phyloP scores from a whole-genome alignment of 768 basidiomycete species.

The Pleurotus salmoneostramineus region DNA sequence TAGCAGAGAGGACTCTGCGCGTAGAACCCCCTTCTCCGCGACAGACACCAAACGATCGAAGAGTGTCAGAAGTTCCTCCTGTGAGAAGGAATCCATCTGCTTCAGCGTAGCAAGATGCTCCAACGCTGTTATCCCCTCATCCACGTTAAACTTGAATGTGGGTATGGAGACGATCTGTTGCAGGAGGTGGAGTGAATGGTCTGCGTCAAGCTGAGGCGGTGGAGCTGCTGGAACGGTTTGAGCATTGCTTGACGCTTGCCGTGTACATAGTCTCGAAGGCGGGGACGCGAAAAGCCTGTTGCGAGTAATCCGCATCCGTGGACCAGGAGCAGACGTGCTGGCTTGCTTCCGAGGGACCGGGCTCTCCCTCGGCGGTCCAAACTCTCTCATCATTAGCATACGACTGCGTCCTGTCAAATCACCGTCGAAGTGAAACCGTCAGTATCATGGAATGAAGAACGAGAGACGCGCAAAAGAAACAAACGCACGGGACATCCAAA shows the following conservation, averaged over 20 bases:
- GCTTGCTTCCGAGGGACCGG: conserved; percentile 3
- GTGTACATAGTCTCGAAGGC: background rate
- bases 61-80: conserved; percentile 15
- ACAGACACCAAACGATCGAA: conserved; percentile 20
- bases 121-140: conserved; percentile 38
- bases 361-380: conserved; percentile 9
- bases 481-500: conserved; percentile 47
- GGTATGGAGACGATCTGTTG: background rate
- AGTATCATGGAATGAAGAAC: background rate
- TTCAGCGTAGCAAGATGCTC: conserved; percentile 13
- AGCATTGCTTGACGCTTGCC: background rate
- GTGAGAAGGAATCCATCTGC: conserved; percentile 6
- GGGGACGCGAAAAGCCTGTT: background rate
- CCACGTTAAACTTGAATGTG: conserved; percentile 24
- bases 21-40: conserved; percentile 16
- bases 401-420: conserved; percentile 26
- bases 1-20: conserved; percentile 17
- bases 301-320: conserved; percentile 1
- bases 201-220: background rate
- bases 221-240: background rate
- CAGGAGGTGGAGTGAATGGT: background rate
- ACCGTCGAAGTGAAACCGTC: background rate
- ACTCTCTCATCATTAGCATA: conserved; percentile 31
- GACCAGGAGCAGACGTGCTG: background rate
- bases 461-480: background rate